These are phyloP conservation scores for Protomyces gravidus DNA, from an alignment of 1,139 yeast species.

Conservation along the genomic window DNA sequence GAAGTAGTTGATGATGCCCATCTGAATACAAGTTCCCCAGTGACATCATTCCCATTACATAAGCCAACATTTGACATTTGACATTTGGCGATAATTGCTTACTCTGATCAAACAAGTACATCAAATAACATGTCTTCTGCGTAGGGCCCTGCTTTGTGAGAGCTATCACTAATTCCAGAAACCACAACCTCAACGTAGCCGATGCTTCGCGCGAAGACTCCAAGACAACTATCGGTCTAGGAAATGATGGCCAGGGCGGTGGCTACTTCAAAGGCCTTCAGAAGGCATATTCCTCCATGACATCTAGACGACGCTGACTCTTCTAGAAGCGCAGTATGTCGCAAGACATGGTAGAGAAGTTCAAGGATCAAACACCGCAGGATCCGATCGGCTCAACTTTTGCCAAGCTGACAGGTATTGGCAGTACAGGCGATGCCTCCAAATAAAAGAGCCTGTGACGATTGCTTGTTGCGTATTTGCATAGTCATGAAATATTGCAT, in stretches of 20 bases:
- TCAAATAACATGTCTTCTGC: slow-evolving; percentile 15
- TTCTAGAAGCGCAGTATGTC: slow-evolving; percentile 11
- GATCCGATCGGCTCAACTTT: slow-evolving; percentile 23
- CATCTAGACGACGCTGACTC: neutral
- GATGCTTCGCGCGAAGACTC: slow-evolving; percentile 25
- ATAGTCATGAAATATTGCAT: no score
- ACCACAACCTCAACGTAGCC: slow-evolving; percentile 22
- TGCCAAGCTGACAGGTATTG: slow-evolving; percentile 25
- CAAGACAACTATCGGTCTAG: slow-evolving; percentile 4
- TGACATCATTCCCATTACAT: no score
- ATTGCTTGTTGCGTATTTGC: no score
- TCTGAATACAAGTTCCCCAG: no score
- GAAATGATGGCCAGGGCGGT: slow-evolving; percentile 25
- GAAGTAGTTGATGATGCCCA: no score
- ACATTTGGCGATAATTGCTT: no score
- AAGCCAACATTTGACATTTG: no score
- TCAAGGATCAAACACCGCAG: slow-evolving; percentile 17
- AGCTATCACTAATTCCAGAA: neutral
- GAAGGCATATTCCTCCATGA: neutral
- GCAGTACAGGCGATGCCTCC: neutral
- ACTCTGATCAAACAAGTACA: neutral
- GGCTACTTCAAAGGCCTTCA: slow-evolving; percentile 24
- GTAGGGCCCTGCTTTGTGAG: neutral
- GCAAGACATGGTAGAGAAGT: slow-evolving; percentile 19
- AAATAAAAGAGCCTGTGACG: neutral